Percentiles rank a stretch among this genome's conserved stretches.
Conservation (phyloP, 192 early-diverging fungal genomes). For the Powellomyces hirtus region DNA sequence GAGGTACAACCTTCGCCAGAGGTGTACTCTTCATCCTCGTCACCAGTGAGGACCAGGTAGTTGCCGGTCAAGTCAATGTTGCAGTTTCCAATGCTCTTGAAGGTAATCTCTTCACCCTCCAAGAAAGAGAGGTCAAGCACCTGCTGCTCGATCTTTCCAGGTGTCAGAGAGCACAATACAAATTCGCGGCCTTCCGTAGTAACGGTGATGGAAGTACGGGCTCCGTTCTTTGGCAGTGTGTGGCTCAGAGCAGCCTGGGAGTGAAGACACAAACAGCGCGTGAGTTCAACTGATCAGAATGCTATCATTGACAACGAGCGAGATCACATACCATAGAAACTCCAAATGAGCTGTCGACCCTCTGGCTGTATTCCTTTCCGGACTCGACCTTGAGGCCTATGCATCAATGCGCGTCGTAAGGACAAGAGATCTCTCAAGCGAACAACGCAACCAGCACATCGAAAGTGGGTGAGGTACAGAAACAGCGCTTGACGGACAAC, state of each 20-base stretch:
- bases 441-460: background rate
- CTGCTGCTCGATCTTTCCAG: conserved; percentile 78
- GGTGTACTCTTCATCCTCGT: conserved; percentile 45
- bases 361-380: conserved; percentile 73
- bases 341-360: conserved; percentile 75
- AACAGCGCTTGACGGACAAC: background rate
- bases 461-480: background rate
- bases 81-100: conserved; percentile 65
- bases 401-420: background rate
- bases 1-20: conserved; percentile 26
- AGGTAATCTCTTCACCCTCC: conserved; percentile 75
- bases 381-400: conserved; percentile 66
- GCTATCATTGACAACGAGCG: background rate
- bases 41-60: conserved; percentile 55
- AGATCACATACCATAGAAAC: conserved; percentile 41
- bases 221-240: conserved; percentile 41
- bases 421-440: background rate
- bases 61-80: conserved; percentile 73
- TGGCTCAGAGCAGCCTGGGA: conserved; percentile 70
- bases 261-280: background rate
- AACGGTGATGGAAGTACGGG: conserved; percentile 68
- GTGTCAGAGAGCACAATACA: conserved; percentile 77
- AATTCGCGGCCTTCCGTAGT: conserved; percentile 70
- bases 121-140: conserved; percentile 53
- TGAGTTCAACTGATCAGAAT: background rate